Conservation (phyloP, 257 asterid genomes). For the Nicotiana benthamiana region DNA sequence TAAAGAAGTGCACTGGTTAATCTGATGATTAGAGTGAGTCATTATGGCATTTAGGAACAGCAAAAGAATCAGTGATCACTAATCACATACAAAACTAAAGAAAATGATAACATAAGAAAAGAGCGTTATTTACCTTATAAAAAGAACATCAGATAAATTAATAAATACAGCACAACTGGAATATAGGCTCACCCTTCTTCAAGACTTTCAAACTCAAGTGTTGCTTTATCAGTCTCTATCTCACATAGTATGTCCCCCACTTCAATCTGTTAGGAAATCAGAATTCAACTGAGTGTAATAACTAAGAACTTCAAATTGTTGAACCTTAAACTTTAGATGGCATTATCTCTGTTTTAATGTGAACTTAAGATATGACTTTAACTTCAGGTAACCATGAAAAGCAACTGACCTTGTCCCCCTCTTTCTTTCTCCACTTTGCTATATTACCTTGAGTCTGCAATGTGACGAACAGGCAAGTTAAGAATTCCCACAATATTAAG, state of each 20-base stretch:
- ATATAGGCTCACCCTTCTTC: slow-evolving; percentile 76
- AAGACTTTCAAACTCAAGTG: slow-evolving; percentile 87
- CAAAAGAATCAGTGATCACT: background rate
- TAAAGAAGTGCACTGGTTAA: background rate
- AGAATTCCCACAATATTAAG: background rate
- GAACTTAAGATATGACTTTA: background rate
- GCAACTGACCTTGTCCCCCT: slow-evolving; percentile 91
- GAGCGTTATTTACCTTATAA: background rate
- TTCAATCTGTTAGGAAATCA: slow-evolving; percentile 57
- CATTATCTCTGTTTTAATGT: background rate
- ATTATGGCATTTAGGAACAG: slow-evolving; percentile 1
- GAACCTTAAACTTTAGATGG: background rate
- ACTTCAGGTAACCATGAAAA: slow-evolving; percentile 3
- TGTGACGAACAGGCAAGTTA: slow-evolving; percentile 21
- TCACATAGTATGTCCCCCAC: slow-evolving; percentile 93
- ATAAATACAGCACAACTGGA: slow-evolving; percentile 15
- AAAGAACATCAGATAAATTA: background rate
- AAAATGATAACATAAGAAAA: background rate
- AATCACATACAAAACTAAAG: background rate
- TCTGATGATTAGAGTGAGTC: background rate
- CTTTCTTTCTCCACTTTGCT: slow-evolving; percentile 85
- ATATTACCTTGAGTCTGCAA: slow-evolving; percentile 93
- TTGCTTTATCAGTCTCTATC: slow-evolving; percentile 98
- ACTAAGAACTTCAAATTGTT: background rate
- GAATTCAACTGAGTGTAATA: slow-evolving; percentile 8